Evolutionary conservation across 345 rosid species (phyloP), one percentile per base, ranked within the genome.

Genomic region (Brassica carinata): DNA sequence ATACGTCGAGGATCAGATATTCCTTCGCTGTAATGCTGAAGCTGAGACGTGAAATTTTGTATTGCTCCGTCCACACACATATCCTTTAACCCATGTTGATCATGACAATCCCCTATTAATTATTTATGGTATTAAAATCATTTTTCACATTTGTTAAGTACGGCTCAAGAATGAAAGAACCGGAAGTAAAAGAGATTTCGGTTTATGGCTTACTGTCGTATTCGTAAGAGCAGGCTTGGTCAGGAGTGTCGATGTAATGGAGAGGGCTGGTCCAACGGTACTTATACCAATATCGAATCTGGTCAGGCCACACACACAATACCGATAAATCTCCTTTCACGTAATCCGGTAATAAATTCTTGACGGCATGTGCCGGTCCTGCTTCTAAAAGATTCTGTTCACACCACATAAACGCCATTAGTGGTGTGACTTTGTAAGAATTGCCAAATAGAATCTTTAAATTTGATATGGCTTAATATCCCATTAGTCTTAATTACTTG

Each of bases 41-140:
- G 99, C 87, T 95, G 99, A 77, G 97, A 83, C 40, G 99, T 95
- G 78, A 91, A 95, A 77, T 92, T 95, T 13, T 88, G 90, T 29
- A 92, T 87, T 55, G 99, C 97, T 30, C 99, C 99, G 66, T 89
- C 89, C 13, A 95, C 92, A 67, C 99, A 95, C 91, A 82, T 87
- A 81, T 87, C 84, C 75, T 87, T 40, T 70, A 79, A 30, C 36
- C 93, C 93, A 18, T 89, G 83, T 27, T 81, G 74, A 72, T 91
- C 91, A 78, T 89, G 93, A 73, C 99, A 95, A 82, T 95, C 99
- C 89, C 99, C 98, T 94, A 26, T 43, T 43, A 43, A 43, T 43
- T 43, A 43, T 43, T 43, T 43, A 43, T 5, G 10, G 51, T 43
- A 43, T 10, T 38, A 38, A 43, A 10, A 10, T 43, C 51, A 10